These are phyloP conservation scores for Populus euphratica DNA, from an alignment of 345 rosid species.

Conservation along the genomic window DNA sequence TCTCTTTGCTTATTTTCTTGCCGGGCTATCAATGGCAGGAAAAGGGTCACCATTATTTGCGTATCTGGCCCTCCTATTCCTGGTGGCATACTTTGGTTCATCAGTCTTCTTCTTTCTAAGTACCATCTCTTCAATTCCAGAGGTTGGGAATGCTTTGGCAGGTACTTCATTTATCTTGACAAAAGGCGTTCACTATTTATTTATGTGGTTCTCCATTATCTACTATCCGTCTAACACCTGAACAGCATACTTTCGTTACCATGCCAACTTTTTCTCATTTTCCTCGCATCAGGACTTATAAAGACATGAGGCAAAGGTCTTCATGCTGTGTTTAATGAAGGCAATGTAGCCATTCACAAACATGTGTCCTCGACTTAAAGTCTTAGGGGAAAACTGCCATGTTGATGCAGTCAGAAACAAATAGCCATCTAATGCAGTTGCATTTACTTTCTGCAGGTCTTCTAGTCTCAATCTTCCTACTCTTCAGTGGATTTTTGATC, in stretches of 20 bases:
- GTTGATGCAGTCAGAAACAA: too few species aligned
- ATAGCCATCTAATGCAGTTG: not conserved
- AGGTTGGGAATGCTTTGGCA: conserved; percentile 38
- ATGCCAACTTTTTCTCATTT: too few species aligned
- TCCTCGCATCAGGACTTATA: too few species aligned
- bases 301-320: too few species aligned
- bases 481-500: conserved; percentile 29
- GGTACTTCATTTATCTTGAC: conserved; percentile 19
- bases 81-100: conserved; percentile 31
- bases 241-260: too few species aligned
- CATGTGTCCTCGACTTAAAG: too few species aligned
- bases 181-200: not conserved
- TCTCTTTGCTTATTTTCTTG: conserved; percentile 25
- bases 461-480: conserved; percentile 32
- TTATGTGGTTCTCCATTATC: too few species aligned
- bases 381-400: too few species aligned
- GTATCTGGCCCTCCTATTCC: conserved; percentile 19
- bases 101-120: conserved; percentile 32
- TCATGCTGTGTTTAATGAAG: too few species aligned
- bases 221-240: too few species aligned
- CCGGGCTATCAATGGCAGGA: conserved; percentile 22
- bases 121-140: conserved; percentile 34
- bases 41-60: conserved; percentile 24
- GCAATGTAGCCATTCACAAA: too few species aligned
- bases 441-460: conserved; percentile 18